These are phyloP conservation scores for Botrytis porri DNA, from an alignment of 2,329 filamentous ascomycete species.

Conservation along the genomic window DNA sequence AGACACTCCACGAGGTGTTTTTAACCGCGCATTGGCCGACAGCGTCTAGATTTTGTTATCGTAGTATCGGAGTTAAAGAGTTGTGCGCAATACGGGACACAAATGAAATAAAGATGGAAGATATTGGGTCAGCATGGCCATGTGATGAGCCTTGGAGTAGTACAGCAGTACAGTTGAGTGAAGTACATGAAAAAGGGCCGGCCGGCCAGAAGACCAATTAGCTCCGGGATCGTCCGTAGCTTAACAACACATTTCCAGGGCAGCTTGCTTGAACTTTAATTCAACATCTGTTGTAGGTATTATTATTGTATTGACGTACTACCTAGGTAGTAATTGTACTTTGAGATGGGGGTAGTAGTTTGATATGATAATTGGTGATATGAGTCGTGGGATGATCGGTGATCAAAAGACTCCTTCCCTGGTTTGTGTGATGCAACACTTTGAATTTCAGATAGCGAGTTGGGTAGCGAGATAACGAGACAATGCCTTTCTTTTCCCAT, in stretches of 20 bases:
- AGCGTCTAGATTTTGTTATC: conserved; percentile 11
- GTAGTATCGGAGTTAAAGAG: conserved; percentile 15
- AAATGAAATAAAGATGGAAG: neutral
- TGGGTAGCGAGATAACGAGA: neutral
- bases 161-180: neutral
- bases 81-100: neutral
- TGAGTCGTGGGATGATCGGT: neutral
- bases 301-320: neutral
- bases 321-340: neutral
- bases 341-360: neutral
- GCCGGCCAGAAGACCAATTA: neutral
- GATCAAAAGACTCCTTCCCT: neutral
- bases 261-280: neutral
- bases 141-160: neutral
- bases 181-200: neutral
- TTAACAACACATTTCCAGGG: too few species aligned
- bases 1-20: neutral
- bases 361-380: neutral
- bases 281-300: neutral
- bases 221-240: neutral
- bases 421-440: neutral
- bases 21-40: neutral
- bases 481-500: neutral
- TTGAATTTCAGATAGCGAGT: neutral
- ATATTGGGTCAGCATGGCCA: neutral